Percentiles rank a stretch among this genome's conserved stretches.
Evolutionary conservation across 1,284 basidiomycete genomes (phyloP).

Genomic region (Austroboletus niveus): DNA sequence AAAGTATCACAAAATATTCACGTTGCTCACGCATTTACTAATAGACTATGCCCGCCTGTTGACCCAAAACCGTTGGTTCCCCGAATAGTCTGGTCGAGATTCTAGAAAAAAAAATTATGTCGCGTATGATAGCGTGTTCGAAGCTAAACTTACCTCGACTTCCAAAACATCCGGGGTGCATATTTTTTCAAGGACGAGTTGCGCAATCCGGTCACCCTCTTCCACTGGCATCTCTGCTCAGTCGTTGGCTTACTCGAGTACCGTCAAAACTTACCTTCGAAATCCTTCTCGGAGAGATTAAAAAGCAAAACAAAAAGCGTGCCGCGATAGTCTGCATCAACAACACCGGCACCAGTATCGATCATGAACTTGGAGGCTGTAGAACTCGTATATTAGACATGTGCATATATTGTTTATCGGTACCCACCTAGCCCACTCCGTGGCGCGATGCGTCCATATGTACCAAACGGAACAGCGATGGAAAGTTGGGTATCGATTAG

Average conservation of each 20-base stretch:
- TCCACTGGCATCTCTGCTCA: constrained; percentile 55
- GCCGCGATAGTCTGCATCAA: constrained; percentile 96
- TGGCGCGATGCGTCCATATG: constrained; percentile 95
- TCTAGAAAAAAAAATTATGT: constrained; percentile 41
- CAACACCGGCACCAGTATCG: constrained; percentile 94
- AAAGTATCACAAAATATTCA: background rate
- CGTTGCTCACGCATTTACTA: constrained; percentile 29
- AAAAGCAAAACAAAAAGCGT: constrained; percentile 92
- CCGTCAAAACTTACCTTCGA: constrained; percentile 59
- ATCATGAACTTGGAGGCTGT: constrained; percentile 96
- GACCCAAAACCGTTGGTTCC: constrained; percentile 94
- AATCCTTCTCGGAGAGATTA: constrained; percentile 89
- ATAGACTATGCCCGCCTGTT: constrained; percentile 74
- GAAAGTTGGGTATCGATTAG: constrained; percentile 89
- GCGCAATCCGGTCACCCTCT: constrained; percentile 91
- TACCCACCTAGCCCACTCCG: constrained; percentile 86
- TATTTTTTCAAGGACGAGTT: constrained; percentile 91
- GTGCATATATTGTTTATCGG: background rate
- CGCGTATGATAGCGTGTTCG: background rate
- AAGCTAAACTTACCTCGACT: constrained; percentile 64
- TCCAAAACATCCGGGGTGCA: constrained; percentile 83
- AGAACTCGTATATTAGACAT: background rate
- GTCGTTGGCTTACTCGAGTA: background rate
- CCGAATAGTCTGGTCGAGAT: constrained; percentile 80
- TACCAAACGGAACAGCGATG: constrained; percentile 88